Conservation (phyloP, 352 stramenopile genomes). For the Globisporangium spinosum region DNA sequence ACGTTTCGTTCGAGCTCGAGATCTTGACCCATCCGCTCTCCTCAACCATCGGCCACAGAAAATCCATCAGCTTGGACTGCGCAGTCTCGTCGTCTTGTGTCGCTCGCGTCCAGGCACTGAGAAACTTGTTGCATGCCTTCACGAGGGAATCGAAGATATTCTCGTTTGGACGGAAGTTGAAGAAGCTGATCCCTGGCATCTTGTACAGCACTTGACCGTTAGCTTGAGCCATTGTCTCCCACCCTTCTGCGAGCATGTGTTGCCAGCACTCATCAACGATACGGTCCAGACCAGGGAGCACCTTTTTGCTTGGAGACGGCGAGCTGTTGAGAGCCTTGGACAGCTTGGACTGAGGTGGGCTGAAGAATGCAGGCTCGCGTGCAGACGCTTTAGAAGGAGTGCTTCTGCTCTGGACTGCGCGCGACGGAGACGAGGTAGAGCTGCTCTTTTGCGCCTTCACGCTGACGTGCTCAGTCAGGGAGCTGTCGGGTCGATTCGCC, state of each 20-base stretch:
- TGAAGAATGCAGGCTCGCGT: conserved; percentile 13
- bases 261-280: conserved; percentile 49
- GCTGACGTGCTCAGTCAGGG: not conserved
- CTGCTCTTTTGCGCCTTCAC: conserved; percentile 18
- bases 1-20: conserved; percentile 38
- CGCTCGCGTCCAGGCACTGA: conserved; percentile 36
- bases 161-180: conserved; percentile 63
- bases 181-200: conserved; percentile 64
- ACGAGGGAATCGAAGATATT: conserved; percentile 77
- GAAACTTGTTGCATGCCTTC: conserved; percentile 49
- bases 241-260: conserved; percentile 53
- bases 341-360: conserved; percentile 18
- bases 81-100: conserved; percentile 18
- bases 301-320: conserved; percentile 18
- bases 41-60: conserved; percentile 60
- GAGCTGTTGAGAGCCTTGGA: conserved; percentile 14
- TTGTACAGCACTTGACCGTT: conserved; percentile 59
- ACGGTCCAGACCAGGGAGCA: conserved; percentile 21
- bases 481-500: not conserved
- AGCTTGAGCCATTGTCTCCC: conserved; percentile 54
- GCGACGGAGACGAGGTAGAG: conserved; percentile 4
- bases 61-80: conserved; percentile 32
- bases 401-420: not conserved
- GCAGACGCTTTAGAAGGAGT: conserved; percentile 5
- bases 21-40: conserved; percentile 59